Evolutionary conservation across 768 basidiomycete species (phyloP), one percentile per base, ranked within the genome.

Genomic region (Leucocoprinus leucothites): DNA sequence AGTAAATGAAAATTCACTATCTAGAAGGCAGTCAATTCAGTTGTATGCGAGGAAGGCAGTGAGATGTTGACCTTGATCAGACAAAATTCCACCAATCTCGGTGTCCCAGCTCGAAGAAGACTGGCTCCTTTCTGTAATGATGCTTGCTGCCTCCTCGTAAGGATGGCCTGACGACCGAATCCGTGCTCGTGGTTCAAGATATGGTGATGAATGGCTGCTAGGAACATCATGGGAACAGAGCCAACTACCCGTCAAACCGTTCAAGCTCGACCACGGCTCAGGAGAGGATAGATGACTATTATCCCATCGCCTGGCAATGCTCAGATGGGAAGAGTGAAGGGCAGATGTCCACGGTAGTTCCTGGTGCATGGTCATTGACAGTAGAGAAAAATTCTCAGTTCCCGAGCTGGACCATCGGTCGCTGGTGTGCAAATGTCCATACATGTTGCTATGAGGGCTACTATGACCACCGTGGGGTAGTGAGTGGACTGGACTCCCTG

Each of bases 101-200:
- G n/a, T n/a, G n/a, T n/a, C n/a, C n/a, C n/a, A n/a, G n/a, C n/a
- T n/a, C n/a, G n/a, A n/a, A n/a, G n/a, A n/a, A n/a, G n/a, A n/a
- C n/a, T n/a, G n/a, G n/a, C n/a, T n/a, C n/a, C n/a, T n/a, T n/a
- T n/a, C n/a, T n/a, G n/a, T n/a, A n/a, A n/a, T n/a, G n/a, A 64
- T 34, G 43, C 58, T 48, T 21, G 61, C 59, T 16, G 50, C 57
- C 13, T 65, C 66, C 14, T 75, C 71, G 56, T 77, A 74, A 1
- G 73, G 66, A 49, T 72, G 73, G 24, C 64, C 69, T 6, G 73
- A 64, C 13, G 31, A 6, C 36, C 78, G 68, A 21, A 68, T 58
- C 38, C 76, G 70, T 31, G 70, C 53, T 18, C 76, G 74, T 36
- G 22, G 51, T 41, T 77, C 78, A 22, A 61, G 63, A 54, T 69